Base-by-base conservation (phyloP, 2,329 filamentous ascomycete genomes). In the Arthroderma sp. region DNA sequence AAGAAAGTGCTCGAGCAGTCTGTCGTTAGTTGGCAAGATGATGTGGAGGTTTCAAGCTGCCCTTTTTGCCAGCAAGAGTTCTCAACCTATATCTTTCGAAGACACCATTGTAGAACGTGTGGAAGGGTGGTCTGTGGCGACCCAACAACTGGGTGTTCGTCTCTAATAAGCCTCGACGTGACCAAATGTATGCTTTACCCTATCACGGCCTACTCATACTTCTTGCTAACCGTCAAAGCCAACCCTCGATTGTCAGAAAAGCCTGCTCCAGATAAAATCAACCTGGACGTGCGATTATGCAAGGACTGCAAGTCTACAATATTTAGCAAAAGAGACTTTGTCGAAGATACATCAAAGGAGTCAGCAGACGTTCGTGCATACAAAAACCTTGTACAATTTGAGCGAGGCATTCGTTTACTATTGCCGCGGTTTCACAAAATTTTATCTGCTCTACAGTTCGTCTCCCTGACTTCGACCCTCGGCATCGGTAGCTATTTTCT, bases 51-150 rank as follows among this genome's bases (percentile, higher is more conserved):
- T 4, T 61, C 78, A 1, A 84, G 84, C 62, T 98, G 93, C 67
- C 93, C 93, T 0, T 95, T 95, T 67, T 98, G 93, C 66, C 88
- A 95, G 67, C 93, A 98, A 66, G 89, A 95, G 58, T 98, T 98
- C 70, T 86, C 89, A 0, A 86, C 85, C 13, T 97, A 95, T 80
- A 87, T 89, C 1, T 95, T 97, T 66, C 82, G 93, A 65, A 79
- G 93, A 63, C 93, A 97, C 70, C 93, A 98, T 71, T 98, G 93
- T 71, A 82, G 93, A 56, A 85, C 95, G 71, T 98, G 93, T 66
- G 93, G 93, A 2, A 82, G 86, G 44, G 90, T 98, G 0, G 89
- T 98, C 0, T 98, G 93, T 68, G 89, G 89, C 11, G 93, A 98
- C 70, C 81, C 81, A 0, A 80, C 82, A 58, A 98, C 93, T 0